phyloP scores from a whole-genome alignment of 179 eudicot species.

The Drosera spatulata region DNA sequence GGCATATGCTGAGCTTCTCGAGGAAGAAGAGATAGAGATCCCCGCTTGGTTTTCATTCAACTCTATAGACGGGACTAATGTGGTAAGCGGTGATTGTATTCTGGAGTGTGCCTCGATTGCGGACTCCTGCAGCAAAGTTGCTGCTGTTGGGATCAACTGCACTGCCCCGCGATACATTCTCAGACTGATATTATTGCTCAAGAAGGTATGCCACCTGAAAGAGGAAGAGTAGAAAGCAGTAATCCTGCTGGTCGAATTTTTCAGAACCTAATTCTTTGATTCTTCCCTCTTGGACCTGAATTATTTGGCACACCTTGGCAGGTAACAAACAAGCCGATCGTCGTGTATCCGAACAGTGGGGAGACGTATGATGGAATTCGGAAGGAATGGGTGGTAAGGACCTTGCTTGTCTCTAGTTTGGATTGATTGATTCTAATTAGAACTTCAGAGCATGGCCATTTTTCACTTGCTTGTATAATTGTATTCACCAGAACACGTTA shows the following conservation, averaged over 20 bases:
- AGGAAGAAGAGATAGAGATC: slow-evolving; percentile 48
- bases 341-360: slow-evolving; percentile 87
- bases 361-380: slow-evolving; percentile 57
- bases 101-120: slow-evolving; percentile 55
- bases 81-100: slow-evolving; percentile 73
- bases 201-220: slow-evolving; percentile 34
- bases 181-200: slow-evolving; percentile 53
- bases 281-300: no score
- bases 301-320: not conserved
- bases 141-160: slow-evolving; percentile 87
- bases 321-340: slow-evolving; percentile 61
- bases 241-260: not conserved
- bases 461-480: no score
- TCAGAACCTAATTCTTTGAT: no score
- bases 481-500: no score
- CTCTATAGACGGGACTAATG: slow-evolving; percentile 76
- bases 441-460: no score
- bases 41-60: slow-evolving; percentile 85
- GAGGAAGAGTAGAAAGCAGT: not conserved
- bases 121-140: slow-evolving; percentile 57
- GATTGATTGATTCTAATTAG: no score
- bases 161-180: slow-evolving; percentile 80
- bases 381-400: slow-evolving; percentile 90
- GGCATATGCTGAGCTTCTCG: slow-evolving; percentile 72
- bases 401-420: not conserved